Conservation (phyloP, 345 rosid genomes). For the Ricinus communis region DNA sequence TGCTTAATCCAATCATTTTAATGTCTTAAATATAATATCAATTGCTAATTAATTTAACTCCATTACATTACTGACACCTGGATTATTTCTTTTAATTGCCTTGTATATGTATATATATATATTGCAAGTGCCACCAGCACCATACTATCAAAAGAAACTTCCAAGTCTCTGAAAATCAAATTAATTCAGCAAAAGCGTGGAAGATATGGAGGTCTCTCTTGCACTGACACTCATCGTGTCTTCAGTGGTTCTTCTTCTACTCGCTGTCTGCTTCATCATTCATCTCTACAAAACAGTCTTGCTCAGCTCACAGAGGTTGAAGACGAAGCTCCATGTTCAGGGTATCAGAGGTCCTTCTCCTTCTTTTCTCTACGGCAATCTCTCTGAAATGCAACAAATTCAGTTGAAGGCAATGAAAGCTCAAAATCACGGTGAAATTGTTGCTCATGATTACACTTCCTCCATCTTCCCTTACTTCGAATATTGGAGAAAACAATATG, state of each 20-base stretch:
- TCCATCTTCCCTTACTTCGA: slow-evolving; percentile 74
- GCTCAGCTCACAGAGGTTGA: slow-evolving; percentile 31
- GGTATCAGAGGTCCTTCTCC: slow-evolving; percentile 71
- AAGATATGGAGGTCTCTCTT: not conserved
- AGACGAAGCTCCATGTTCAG: slow-evolving; percentile 52
- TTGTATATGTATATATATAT: too few relatives aligned
- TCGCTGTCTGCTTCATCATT: slow-evolving; percentile 17
- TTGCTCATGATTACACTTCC: slow-evolving; percentile 77
- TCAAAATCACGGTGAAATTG: slow-evolving; percentile 23
- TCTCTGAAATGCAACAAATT: slow-evolving; percentile 64
- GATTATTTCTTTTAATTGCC: too few relatives aligned
- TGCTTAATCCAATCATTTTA: too few relatives aligned
- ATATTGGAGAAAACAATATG: slow-evolving; percentile 77
- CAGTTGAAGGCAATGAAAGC: slow-evolving; percentile 24
- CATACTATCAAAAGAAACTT: too few relatives aligned
- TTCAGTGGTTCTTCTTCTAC: not conserved
- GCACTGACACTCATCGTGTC: not conserved
- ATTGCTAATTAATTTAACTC: too few relatives aligned
- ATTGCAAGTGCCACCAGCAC: too few relatives aligned
- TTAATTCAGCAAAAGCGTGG: not conserved
- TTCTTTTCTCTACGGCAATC: slow-evolving; percentile 57
- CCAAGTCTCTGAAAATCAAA: too few relatives aligned
- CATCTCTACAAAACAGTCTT: slow-evolving; percentile 23
- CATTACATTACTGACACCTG: too few relatives aligned
- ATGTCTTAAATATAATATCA: too few relatives aligned